Evolutionary conservation across 768 basidiomycete species (phyloP).

Genomic region (Rhizopogon sp.): DNA sequence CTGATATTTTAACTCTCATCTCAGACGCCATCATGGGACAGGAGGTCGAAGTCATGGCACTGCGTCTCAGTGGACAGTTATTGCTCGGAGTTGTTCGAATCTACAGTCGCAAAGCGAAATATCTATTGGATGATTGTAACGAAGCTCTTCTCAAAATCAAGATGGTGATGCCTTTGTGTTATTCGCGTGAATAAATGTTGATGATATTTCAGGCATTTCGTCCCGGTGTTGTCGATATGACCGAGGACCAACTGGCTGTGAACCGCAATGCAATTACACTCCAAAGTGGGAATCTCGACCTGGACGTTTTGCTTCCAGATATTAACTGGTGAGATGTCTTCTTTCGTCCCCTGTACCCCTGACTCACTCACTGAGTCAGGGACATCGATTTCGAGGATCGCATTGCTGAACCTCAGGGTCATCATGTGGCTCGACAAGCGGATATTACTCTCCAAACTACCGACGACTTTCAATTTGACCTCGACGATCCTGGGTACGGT

Average conservation of each 20-base stretch:
- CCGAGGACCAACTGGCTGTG: conserved; percentile 87
- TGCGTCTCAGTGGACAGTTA: conserved; percentile 94
- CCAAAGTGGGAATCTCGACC: conserved; percentile 68
- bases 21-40: conserved; percentile 90
- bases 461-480: conserved; percentile 66
- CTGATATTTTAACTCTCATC: background rate
- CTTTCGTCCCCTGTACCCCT: background rate
- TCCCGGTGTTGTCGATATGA: conserved; percentile 93
- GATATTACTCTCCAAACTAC: conserved; percentile 85
- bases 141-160: conserved; percentile 94
- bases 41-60: conserved; percentile 89
- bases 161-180: conserved; percentile 50
- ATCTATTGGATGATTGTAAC: conserved; percentile 95
- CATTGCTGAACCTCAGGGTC: conserved; percentile 55
- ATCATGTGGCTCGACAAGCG: conserved; percentile 78
- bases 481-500: conserved; percentile 53
- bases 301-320: conserved; percentile 77
- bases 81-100: conserved; percentile 96
- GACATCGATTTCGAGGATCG: conserved; percentile 74
- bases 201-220: conserved; percentile 70
- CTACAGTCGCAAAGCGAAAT: conserved; percentile 97
- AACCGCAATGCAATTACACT: conserved; percentile 87
- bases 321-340: conserved; percentile 59
- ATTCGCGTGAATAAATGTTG: background rate
- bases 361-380: conserved; percentile 38